Base-by-base conservation (phyloP, 2,329 filamentous ascomycete genomes). In the Colletotrichum eremochloae region DNA sequence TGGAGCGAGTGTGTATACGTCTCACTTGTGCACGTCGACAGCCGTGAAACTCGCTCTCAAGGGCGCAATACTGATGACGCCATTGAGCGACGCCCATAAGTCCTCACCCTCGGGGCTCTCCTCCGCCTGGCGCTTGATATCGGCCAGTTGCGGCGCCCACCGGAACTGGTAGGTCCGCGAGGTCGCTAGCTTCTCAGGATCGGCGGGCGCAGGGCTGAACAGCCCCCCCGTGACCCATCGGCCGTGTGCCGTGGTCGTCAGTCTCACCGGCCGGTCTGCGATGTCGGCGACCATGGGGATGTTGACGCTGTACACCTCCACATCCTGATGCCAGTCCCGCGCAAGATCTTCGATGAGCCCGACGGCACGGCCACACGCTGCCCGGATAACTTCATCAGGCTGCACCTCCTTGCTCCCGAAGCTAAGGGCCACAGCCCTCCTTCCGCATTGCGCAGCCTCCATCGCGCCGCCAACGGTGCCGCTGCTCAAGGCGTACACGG, bases 321-420 rank as follows among this genome's bases (percentile, higher is more conserved):
- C 89, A 12, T 82, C 86, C 57, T 85, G 82, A 1, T 75, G 82
- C 87, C 90, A 93, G 74, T 90, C 89, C 36, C 85, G 81, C 60
- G 84, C 86, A 7, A 94, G 82, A 76, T 92, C 84, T 76, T 93
- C 88, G 68, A 93, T 89, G 18, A 94, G 79, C 70, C 84, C 85
- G 3, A 91, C 87, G 12, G 87, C 87, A 58, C 92, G 86, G 66
- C 83, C 81, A 1, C 90, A 91, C 65, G 87, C 90, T 2, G 85
- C 85, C 71, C 93, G 92, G 73, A 93, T 86, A 12, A 86, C 84
- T 1, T 90, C 87, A 69, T 92, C 88, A 78, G 93, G 91, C 75
- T 89, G 88, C 73, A 88, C 86, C 63, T 90, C 89, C 78, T 90
- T 92, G 81, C 93, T 94, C 7, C 91, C 92, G 79, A 92, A 94